Evolutionary conservation across 176 grass and related monocot genomes (phyloP), one percentile per base, ranked within the genome.

Genomic region (Oryza longistaminata): DNA sequence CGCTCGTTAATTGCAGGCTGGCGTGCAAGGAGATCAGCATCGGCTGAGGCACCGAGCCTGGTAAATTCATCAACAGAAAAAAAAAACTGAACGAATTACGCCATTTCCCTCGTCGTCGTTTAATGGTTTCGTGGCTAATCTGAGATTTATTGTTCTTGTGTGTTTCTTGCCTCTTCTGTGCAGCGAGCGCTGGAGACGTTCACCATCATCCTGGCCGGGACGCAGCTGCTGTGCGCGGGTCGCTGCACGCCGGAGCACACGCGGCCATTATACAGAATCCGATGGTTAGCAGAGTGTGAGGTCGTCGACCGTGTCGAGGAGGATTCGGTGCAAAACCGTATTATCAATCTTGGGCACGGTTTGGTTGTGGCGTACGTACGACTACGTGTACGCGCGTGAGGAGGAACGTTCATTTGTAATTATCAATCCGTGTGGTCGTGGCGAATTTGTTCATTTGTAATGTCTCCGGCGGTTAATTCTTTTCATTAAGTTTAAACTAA

Each of bases 1-100:
- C 65, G 17, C 21, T 58, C 65, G 11, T 31, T 68, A 70, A 4
- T 88, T 61, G 80, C 80, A 95, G 93, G 15, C 71, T 98, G 68
- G 96, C 93, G 37, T 98, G 96, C 82, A 96, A 95, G 87, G 93
- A 98, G 89, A 98, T 98, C 74, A 94, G 91, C 87, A 75, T 92
- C 27, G 74, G 91, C 19, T 69, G 88, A 93, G 91, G 78, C 87
- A 17, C 43, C 86, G 15, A 96, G 83, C 84, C 83, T 98, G 78
- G 95, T 97, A 81, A 22, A 22, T 29, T 12, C 12, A 82, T 43
- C 35, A n/a, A 11, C 3, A n/a, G n/a, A 5, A 70, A 34, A 8
- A 70, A 81, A 34, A 8, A 70, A 3, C 14, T 17, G 6, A 58
- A 58, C 2, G 0, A 58, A 0, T 58, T 19, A 9, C 17, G 0